Conservation (phyloP, 768 basidiomycete genomes). For the Arthromyces matolae region DNA sequence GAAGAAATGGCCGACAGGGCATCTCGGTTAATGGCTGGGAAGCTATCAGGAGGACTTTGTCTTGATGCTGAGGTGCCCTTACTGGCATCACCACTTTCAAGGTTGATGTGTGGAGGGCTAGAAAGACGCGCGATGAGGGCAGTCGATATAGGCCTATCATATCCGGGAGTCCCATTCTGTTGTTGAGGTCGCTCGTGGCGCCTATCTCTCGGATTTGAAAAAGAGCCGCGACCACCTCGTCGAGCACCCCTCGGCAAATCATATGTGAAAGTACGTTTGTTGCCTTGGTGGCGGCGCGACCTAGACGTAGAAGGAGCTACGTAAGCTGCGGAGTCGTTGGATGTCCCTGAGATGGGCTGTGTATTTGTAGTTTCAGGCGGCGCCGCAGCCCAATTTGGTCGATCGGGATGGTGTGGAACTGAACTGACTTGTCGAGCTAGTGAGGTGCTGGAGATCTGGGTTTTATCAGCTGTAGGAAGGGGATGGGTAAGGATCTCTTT, state of each 20-base stretch:
- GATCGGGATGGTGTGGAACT: slow-evolving; percentile 11
- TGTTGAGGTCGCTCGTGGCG: slow-evolving; percentile 10
- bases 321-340: neutral
- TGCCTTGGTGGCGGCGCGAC: slow-evolving; percentile 2
- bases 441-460: neutral
- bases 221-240: neutral
- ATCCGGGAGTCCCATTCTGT: neutral
- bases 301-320: neutral
- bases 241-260: neutral
- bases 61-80: slow-evolving; percentile 1
- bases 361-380: neutral
- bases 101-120: neutral
- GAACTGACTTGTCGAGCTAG: neutral
- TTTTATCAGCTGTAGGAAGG: slow-evolving; percentile 17
- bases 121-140: neutral
- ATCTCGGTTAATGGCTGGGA: neutral
- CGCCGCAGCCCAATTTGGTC: slow-evolving; percentile 15
- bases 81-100: neutral
- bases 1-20: neutral
- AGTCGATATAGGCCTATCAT: neutral
- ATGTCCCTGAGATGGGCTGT: neutral
- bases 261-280: neutral
- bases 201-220: neutral
- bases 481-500: slow-evolving; percentile 29
- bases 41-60: neutral